These are phyloP conservation scores for Pythium oligandrum DNA, from an alignment of 352 stramenopile species.

Conservation along the genomic window DNA sequence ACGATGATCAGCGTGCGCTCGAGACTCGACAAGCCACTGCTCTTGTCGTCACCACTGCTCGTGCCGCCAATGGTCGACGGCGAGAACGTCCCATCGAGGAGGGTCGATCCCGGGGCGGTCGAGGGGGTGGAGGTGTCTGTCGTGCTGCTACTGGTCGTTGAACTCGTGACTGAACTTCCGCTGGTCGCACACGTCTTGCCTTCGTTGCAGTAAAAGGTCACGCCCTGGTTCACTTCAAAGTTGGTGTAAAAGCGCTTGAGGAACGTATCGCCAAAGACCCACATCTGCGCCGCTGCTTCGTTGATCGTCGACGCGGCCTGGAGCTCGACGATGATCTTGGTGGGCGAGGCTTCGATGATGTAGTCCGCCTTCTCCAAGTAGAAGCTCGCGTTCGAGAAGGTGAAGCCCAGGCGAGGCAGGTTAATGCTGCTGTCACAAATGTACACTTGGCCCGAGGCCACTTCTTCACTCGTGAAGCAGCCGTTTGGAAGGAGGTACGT, in stretches of 20 bases:
- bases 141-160: not conserved
- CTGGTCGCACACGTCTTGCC: constrained; percentile 17
- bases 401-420: constrained; percentile 48
- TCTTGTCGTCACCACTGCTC: no score
- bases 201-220: constrained; percentile 68
- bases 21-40: no score
- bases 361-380: constrained; percentile 61
- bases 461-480: constrained; percentile 25
- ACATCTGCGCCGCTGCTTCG: constrained; percentile 37
- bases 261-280: constrained; percentile 79
- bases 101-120: not conserved
- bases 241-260: constrained; percentile 68
- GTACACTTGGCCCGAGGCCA: constrained; percentile 33
- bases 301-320: constrained; percentile 10
- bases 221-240: constrained; percentile 55
- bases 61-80: no score
- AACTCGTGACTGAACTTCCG: no score
- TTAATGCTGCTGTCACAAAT: constrained; percentile 41
- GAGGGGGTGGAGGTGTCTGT: not conserved
- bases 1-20: constrained; percentile 4
- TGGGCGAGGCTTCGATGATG: constrained; percentile 11
- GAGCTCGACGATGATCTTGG: constrained; percentile 18
- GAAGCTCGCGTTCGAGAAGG: constrained; percentile 52
- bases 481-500: constrained; percentile 34
- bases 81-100: no score